A percentile compares a stretch with the other conserved stretches of the same genome.
Conservation (phyloP, 371 early-diverging fungal species). For the Dipsacomyces acuminosporus region DNA sequence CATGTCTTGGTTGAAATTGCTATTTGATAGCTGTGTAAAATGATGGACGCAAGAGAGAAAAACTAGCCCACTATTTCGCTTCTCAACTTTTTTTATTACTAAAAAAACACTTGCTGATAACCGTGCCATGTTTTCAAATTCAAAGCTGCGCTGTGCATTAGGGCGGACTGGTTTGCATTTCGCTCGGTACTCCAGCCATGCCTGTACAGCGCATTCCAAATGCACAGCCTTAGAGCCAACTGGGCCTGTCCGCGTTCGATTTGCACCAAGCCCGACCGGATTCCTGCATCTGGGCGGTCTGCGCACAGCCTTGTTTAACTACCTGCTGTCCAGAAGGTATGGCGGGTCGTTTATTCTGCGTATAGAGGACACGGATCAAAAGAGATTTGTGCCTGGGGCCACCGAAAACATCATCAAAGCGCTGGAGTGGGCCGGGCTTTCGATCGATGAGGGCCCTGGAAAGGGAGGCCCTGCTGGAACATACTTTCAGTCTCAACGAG, state of each 20-base stretch:
- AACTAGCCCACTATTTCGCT: neutral
- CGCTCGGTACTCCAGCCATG: no score
- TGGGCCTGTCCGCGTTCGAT: constrained; percentile 69
- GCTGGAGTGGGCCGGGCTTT: constrained; percentile 75
- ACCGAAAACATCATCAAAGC: constrained; percentile 60
- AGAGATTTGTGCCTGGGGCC: constrained; percentile 74
- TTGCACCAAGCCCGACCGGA: constrained; percentile 95
- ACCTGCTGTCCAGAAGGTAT: constrained; percentile 68
- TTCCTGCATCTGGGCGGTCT: constrained; percentile 90
- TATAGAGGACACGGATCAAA: constrained; percentile 93
- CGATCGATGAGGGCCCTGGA: constrained; percentile 75
- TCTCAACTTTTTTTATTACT: no score
- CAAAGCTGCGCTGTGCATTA: no score
- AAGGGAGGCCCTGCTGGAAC: constrained; percentile 59
- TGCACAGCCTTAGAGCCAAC: constrained; percentile 11
- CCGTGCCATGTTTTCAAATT: no score
- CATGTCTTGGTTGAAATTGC: constrained; percentile 12
- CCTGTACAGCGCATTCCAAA: no score
- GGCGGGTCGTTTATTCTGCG: constrained; percentile 79
- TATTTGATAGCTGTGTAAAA: no score
- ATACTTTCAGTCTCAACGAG: constrained; percentile 78
- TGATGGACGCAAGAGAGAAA: no score
- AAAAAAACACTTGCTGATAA: no score
- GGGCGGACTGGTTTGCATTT: no score
- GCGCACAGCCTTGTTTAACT: constrained; percentile 90